Percentiles rank a stretch among this genome's conserved stretches.
phyloP scores from a whole-genome alignment of 768 basidiomycete species.

The Lentinula sp. region DNA sequence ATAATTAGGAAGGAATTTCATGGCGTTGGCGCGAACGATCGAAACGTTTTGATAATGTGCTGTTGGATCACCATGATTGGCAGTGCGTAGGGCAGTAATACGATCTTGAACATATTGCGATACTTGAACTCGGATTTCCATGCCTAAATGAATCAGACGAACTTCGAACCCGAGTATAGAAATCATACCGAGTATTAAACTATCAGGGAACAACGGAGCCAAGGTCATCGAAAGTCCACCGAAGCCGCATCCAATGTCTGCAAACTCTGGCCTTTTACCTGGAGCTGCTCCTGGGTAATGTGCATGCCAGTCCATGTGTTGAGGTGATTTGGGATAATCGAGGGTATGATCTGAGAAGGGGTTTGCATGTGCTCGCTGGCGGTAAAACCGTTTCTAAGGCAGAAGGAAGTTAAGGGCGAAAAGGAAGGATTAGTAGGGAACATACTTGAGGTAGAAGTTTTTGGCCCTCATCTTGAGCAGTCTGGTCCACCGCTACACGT shows the following conservation, averaged over 20 bases:
- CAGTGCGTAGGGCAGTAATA: constrained; percentile 79
- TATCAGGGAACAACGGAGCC: constrained; percentile 87
- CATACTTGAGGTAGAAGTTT: constrained; percentile 46
- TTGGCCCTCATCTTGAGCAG: constrained; percentile 9
- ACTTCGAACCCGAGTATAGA: constrained; percentile 14
- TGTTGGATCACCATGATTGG: constrained; percentile 16
- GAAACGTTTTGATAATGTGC: constrained; percentile 78
- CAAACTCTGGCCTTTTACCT: constrained; percentile 80
- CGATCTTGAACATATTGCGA: constrained; percentile 95
- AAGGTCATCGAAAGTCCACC: constrained; percentile 88
- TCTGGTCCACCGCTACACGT: constrained; percentile 13
- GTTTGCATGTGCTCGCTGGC: constrained; percentile 81
- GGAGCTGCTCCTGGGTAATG: constrained; percentile 68
- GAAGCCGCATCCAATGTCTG: constrained; percentile 97
- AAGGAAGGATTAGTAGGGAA: neutral
- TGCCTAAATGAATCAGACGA: constrained; percentile 46
- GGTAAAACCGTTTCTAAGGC: constrained; percentile 73
- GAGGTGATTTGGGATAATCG: constrained; percentile 77
- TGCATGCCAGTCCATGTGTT: constrained; percentile 69
- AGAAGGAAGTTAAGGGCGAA: neutral
- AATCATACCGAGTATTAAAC: constrained; percentile 79
- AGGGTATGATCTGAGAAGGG: constrained; percentile 87
- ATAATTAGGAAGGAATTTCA: constrained; percentile 98
- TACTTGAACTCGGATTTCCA: constrained; percentile 97
- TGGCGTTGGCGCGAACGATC: constrained; percentile 91